phyloP scores from a whole-genome alignment of 2,329 filamentous ascomycete genomes.

The Fusarium protoensiforme region DNA sequence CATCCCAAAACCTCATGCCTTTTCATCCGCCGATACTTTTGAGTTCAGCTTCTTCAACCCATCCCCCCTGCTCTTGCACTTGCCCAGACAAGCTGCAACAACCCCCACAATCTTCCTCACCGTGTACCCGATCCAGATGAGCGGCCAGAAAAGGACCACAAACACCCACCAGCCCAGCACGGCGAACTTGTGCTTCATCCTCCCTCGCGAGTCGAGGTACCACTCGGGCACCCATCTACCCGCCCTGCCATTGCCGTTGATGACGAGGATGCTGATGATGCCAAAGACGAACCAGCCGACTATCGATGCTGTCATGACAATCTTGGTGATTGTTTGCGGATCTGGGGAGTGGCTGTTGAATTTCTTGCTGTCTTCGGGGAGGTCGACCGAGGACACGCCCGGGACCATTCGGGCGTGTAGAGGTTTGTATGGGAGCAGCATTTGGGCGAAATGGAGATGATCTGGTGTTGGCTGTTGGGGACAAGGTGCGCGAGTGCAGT shows the following conservation, averaged over 20 bases:
- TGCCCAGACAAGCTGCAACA: constrained; percentile 54
- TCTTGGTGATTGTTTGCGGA: constrained; percentile 20
- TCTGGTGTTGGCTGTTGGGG: not conserved
- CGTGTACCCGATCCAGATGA: constrained; percentile 75
- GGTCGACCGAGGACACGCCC: constrained; percentile 1
- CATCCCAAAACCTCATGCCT: not conserved
- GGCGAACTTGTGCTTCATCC: constrained; percentile 27
- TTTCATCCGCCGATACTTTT: not conserved
- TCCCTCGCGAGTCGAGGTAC: constrained; percentile 45
- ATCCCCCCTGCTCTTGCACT: constrained; percentile 49
- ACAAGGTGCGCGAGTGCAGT: not conserved
- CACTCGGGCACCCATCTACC: constrained; percentile 49
- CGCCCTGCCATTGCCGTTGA: constrained; percentile 44
- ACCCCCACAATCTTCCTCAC: constrained; percentile 68
- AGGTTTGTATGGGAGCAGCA: not conserved
- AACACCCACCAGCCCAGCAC: constrained; percentile 45
- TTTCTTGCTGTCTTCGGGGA: not conserved
- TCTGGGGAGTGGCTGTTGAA: constrained; percentile 15
- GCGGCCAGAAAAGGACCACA: constrained; percentile 55
- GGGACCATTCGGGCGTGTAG: not conserved
- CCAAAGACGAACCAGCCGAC: constrained; percentile 47
- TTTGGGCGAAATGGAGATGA: not conserved
- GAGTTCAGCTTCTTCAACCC: constrained; percentile 5
- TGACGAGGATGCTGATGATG: constrained; percentile 45
- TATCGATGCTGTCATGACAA: constrained; percentile 42